Conservation (phyloP, 2,329 filamentous ascomycete species). For the Cladophialophora immunda region DNA sequence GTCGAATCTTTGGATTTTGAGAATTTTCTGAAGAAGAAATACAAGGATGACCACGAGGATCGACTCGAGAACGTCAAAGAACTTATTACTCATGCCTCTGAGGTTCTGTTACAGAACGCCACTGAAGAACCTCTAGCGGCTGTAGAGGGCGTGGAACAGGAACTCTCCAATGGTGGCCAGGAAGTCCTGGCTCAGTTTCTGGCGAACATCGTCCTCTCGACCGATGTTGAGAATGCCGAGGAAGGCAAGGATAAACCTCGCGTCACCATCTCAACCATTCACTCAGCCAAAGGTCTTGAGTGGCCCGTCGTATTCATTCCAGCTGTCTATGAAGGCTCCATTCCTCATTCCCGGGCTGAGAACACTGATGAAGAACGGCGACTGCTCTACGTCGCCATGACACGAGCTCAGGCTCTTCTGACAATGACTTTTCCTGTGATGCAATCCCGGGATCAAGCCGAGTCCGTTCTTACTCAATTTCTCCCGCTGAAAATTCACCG, state of each 20-base stretch:
- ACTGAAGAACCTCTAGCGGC: slow-evolving; percentile 64
- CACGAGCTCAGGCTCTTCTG: slow-evolving; percentile 82
- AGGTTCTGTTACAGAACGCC: slow-evolving; percentile 66
- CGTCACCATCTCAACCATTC: slow-evolving; percentile 94
- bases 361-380: slow-evolving; percentile 87
- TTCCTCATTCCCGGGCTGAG: slow-evolving; percentile 86
- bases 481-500: slow-evolving; percentile 65
- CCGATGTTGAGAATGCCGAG: slow-evolving; percentile 74
- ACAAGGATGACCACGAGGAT: slow-evolving; percentile 77
- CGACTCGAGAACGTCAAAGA: slow-evolving; percentile 91
- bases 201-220: slow-evolving; percentile 87
- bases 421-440: slow-evolving; percentile 83
- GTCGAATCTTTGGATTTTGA: slow-evolving; percentile 74
- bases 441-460: slow-evolving; percentile 67
- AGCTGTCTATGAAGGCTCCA: slow-evolving; percentile 86
- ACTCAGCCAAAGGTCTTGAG: slow-evolving; percentile 93
- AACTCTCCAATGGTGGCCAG: slow-evolving; percentile 57
- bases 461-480: slow-evolving; percentile 76
- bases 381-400: slow-evolving; percentile 96
- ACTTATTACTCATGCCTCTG: slow-evolving; percentile 79
- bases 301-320: slow-evolving; percentile 97
- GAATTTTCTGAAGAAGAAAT: slow-evolving; percentile 74
- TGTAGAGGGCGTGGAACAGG: slow-evolving; percentile 76
- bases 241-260: slow-evolving; percentile 62
- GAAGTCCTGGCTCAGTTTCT: slow-evolving; percentile 81